Conservation (phyloP, 805 yeast genomes). For the Gaillardinia entomophila region DNA sequence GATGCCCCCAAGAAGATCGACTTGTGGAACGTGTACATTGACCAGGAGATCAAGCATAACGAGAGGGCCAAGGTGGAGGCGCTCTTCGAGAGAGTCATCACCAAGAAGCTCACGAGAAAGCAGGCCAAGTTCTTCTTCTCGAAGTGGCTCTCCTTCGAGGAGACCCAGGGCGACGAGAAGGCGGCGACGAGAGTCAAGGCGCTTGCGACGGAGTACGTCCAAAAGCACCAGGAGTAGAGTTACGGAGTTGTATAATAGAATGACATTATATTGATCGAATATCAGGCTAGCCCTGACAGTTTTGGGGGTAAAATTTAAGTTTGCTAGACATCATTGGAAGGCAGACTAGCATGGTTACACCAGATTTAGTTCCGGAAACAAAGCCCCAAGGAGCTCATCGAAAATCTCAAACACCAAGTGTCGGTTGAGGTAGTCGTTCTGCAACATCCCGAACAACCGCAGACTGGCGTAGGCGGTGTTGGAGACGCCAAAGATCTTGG, state of each 20-base stretch:
- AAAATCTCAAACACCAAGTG: conserved; percentile 55
- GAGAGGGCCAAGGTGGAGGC: conserved; percentile 68
- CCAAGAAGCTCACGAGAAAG: conserved; percentile 66
- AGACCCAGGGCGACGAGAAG: conserved; percentile 58
- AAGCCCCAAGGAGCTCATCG: conserved; percentile 49
- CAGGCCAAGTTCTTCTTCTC: conserved; percentile 94
- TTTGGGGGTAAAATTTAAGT: too few relatives aligned
- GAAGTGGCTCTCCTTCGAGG: conserved; percentile 85
- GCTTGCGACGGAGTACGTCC: conserved; percentile 77
- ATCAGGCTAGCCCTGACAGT: too few relatives aligned
- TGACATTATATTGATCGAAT: not conserved
- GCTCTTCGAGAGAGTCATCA: conserved; percentile 74
- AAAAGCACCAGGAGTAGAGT: conserved; percentile 13
- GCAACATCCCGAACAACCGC: conserved; percentile 59
- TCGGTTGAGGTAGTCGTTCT: conserved; percentile 64
- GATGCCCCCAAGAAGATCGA: conserved; percentile 91
- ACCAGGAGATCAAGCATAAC: conserved; percentile 73
- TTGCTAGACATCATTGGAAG: too few relatives aligned
- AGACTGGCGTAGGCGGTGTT: conserved; percentile 60
- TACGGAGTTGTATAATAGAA: not conserved
- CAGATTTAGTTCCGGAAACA: conserved; percentile 40
- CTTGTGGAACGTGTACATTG: conserved; percentile 92
- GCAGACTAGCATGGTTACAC: too few relatives aligned
- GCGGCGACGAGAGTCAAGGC: conserved; percentile 82
- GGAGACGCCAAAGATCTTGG: conserved; percentile 66